Percentiles rank a stretch among this genome's conserved stretches.
Evolutionary conservation across 2,329 filamentous ascomycete species (phyloP).

Genomic region (Diaporthe humulicola): DNA sequence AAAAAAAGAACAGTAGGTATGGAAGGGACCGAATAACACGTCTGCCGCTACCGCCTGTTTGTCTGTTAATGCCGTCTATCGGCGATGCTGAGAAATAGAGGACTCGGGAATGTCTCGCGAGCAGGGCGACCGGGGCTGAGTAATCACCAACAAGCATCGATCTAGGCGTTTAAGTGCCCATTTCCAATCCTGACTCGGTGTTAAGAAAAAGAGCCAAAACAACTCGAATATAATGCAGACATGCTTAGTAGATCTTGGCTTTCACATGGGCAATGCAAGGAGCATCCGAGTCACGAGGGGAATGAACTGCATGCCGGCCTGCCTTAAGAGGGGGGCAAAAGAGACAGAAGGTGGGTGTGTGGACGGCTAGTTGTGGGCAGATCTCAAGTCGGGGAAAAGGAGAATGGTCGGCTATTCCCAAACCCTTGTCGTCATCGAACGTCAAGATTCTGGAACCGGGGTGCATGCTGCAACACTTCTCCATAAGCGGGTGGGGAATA

Average conservation of each 20-base stretch:
- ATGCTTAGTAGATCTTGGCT: neutral
- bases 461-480: neutral
- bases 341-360: neutral
- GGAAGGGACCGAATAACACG: neutral
- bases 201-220: neutral
- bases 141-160: neutral
- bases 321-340: neutral
- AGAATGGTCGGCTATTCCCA: slow-evolving; percentile 7
- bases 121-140: neutral
- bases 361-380: neutral
- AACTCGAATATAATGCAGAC: neutral
- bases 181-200: neutral
- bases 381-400: slow-evolving; percentile 15
- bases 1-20: too few relatives aligned
- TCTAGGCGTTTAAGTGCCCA: slow-evolving; percentile 1
- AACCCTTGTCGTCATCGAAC: slow-evolving; percentile 27
- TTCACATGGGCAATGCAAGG: neutral
- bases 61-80: neutral
- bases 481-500: slow-evolving; percentile 26
- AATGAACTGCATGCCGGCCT: neutral
- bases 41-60: neutral
- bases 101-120: neutral
- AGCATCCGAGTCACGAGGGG: neutral
- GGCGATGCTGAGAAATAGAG: slow-evolving; percentile 1
- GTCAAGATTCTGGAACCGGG: slow-evolving; percentile 19